Evolutionary conservation across 768 basidiomycete species (phyloP).

Genomic region (Agrocybe chaxingu): DNA sequence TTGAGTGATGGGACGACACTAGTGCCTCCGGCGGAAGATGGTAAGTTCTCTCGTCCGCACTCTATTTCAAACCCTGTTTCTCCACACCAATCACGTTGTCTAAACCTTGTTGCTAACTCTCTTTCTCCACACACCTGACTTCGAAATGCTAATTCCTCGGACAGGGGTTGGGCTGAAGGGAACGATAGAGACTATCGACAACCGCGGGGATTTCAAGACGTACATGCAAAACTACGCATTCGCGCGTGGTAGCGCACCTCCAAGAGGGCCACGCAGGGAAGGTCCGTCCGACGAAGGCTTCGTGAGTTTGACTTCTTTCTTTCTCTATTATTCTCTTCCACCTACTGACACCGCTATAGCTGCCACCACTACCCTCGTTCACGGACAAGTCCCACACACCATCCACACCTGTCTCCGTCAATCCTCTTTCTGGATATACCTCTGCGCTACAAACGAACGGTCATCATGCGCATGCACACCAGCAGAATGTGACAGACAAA

Average conservation of each 20-base stretch:
- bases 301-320: conserved; percentile 51
- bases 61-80: not conserved
- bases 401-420: conserved; percentile 2
- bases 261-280: conserved; percentile 79
- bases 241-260: conserved; percentile 62
- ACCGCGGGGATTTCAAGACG: conserved; percentile 89
- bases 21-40: conserved; percentile 71
- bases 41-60: conserved; percentile 31
- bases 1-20: conserved; percentile 86
- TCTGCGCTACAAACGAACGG: no score
- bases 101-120: not conserved
- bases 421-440: no score
- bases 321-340: conserved; percentile 1
- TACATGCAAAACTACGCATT: conserved; percentile 99
- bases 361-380: conserved; percentile 57
- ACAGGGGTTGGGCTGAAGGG: conserved; percentile 74
- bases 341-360: conserved; percentile 31
- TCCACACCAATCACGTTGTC: not conserved
- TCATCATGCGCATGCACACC: conserved; percentile 19
- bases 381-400: conserved; percentile 17
- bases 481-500: conserved; percentile 48
- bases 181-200: conserved; percentile 89
- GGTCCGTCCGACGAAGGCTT: conserved; percentile 92
- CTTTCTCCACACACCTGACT: conserved; percentile 1
- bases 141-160: not conserved